Base-by-base conservation (phyloP, 495 filamentous ascomycete genomes). In the Penicillium nucicola region DNA sequence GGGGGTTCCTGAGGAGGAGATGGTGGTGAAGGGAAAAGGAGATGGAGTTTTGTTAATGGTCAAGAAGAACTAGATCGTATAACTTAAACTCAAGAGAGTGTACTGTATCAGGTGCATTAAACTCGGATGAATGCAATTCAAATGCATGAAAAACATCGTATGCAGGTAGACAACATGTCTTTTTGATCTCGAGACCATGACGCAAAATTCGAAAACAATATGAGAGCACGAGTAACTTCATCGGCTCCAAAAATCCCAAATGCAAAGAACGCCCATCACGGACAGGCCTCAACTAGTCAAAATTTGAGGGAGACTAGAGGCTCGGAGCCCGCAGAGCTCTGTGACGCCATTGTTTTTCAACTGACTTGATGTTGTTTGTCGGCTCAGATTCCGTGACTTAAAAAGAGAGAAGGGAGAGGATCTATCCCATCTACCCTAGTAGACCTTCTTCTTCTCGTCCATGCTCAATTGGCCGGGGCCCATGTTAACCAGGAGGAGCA, bases 391-490 rank as follows among this genome's bases (percentile, higher is more conserved):
- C 42, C 37, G 22, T 18, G 22, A 42, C 43, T 49, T 56, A 58
- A 54, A 64, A 42, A 48, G 40, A 58, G 37, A 45, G 42, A 44
- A 35, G 48, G 19, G 18, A 35, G 18, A 42, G 19, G 31, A 20
- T 33, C 56, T 15, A 20, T 19, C 22, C 45, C 17, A 52, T 45
- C 48, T 44, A 8, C 38, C 53, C 58, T 87, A 98, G 74, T 98
- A 98, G 54, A 98, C 93, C 81, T 98, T 98, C 86, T 98, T 98
- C 86, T 98, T 98, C 82, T 97, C 95, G 69, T 98, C 93, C 71
- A 98, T 90, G 68, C 88, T 95, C 76, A 97, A 86, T 72, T 96
- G 89, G 40, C 93, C 93, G 11, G 93, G 95, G 46, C 93, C 93
- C 84, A 92, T 97, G 82, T 98, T 98, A 70, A 96, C 90, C 47